phyloP scores from a whole-genome alignment of 139 green algal species.

The Coccomyxa sp. region DNA sequence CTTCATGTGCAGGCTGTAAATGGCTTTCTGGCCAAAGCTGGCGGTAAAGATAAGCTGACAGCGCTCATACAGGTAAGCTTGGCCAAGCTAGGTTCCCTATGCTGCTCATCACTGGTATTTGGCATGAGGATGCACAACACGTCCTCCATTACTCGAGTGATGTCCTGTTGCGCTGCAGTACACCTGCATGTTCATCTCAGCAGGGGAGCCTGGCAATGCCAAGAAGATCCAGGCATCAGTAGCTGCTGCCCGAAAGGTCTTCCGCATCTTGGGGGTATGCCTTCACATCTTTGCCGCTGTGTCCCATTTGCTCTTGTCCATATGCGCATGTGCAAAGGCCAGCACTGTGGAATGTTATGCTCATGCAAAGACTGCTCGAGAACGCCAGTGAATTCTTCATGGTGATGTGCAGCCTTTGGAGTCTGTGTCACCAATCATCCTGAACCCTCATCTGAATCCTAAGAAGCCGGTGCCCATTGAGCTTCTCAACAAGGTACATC shows the following conservation, averaged over 20 bases:
- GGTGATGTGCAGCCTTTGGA: constrained; percentile 80
- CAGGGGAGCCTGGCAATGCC: constrained; percentile 74
- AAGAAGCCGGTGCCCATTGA: constrained; percentile 64
- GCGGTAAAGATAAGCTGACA: constrained; percentile 93
- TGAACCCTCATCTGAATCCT: constrained; percentile 55
- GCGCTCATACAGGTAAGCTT: constrained; percentile 88
- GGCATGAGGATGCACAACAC: no score
- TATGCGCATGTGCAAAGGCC: no score
- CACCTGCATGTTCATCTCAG: constrained; percentile 82
- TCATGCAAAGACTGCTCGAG: no score
- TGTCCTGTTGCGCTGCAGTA: no score
- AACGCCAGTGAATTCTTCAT: no score
- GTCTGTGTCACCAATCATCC: constrained; percentile 63
- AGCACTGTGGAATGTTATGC: no score
- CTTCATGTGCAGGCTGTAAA: constrained; percentile 61
- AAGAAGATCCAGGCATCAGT: constrained; percentile 87
- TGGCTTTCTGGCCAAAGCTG: constrained; percentile 80
- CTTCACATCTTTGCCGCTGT: no score
- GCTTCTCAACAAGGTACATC: constrained; percentile 68
- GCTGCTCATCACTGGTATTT: no score
- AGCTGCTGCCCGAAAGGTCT: constrained; percentile 85
- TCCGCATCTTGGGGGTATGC: constrained; percentile 68
- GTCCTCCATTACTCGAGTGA: no score
- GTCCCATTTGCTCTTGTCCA: background rate
- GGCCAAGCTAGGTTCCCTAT: background rate